Conservation (phyloP, 148 eudicot species). For the Rhododendron henanense region DNA sequence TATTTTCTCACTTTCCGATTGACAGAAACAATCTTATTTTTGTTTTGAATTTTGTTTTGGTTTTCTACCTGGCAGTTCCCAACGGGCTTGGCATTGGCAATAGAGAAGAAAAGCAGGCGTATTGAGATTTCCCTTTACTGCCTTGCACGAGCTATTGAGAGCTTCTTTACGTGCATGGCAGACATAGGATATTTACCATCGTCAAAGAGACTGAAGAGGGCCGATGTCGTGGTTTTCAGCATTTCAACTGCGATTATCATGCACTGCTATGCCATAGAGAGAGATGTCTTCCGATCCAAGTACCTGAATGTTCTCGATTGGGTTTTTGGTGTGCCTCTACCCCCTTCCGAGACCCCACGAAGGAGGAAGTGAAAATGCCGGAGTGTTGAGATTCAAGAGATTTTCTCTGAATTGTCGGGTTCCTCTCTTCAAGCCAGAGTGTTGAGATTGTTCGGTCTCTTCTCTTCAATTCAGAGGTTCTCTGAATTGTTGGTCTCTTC, state of each 20-base stretch:
- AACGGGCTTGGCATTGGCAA: slow-evolving; percentile 85
- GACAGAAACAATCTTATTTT: not conserved
- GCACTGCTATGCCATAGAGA: slow-evolving; percentile 95
- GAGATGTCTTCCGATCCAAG: slow-evolving; percentile 92
- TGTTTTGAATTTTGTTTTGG: not conserved
- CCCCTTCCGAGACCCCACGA: slow-evolving; percentile 72
- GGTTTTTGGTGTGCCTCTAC: slow-evolving; percentile 94
- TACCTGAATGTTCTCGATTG: slow-evolving; percentile 97
- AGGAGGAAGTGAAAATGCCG: slow-evolving; percentile 8
- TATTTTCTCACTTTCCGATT: not conserved
- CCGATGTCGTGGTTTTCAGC: slow-evolving; percentile 84
- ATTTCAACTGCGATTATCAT: slow-evolving; percentile 91
- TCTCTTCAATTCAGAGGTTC: not conserved
- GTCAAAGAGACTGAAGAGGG: slow-evolving; percentile 68
- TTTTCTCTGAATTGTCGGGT: not conserved
- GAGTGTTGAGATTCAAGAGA: not conserved
- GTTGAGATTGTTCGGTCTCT: no score
- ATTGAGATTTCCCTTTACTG: slow-evolving; percentile 96
- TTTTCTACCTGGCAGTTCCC: slow-evolving; percentile 56
- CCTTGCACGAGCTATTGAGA: slow-evolving; percentile 89
- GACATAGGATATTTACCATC: slow-evolving; percentile 76
- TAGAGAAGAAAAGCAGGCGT: slow-evolving; percentile 96
- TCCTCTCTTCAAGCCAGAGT: not conserved
- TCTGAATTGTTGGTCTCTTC: no score
- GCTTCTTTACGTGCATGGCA: slow-evolving; percentile 94